Percentiles rank a stretch among this genome's conserved stretches.
phyloP scores from a whole-genome alignment of 2,329 filamentous ascomycete species.

The Calonectria multiphialidica region DNA sequence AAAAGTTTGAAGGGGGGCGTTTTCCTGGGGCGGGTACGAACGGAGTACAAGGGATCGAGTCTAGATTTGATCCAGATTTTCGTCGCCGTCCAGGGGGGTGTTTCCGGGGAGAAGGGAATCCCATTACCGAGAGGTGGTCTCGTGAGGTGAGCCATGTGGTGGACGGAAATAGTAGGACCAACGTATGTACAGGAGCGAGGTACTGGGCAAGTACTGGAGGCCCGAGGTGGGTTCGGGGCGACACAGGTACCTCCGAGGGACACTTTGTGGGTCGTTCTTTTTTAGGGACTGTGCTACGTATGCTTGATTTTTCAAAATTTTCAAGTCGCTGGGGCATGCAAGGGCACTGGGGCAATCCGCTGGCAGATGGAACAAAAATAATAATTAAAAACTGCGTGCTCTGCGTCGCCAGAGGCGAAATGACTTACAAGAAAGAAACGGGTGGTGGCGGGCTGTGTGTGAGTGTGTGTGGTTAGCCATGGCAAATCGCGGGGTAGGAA shows the following conservation, averaged over 20 bases:
- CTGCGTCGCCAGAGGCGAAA: background rate
- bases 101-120: constrained; percentile 15
- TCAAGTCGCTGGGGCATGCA: background rate
- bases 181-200: constrained; percentile 1
- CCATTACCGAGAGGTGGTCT: constrained; percentile 29
- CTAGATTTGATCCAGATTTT: constrained; percentile 25
- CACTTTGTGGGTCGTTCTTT: constrained; percentile 6
- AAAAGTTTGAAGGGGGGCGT: constrained; percentile 12
- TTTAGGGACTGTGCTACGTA: background rate
- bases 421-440: constrained; percentile 24
- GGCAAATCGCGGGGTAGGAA: constrained; percentile 41
- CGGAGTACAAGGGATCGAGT: constrained; percentile 18
- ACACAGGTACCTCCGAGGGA: background rate
- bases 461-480: constrained; percentile 18
- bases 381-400: constrained; percentile 9
- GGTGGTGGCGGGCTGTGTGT: constrained; percentile 19
- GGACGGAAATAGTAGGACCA: constrained; percentile 37
- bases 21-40: background rate
- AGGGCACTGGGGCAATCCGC: constrained; percentile 2
- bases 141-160: constrained; percentile 38
- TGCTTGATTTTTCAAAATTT: constrained; percentile 3
- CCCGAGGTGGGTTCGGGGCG: background rate
- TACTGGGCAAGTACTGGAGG: constrained; percentile 1
- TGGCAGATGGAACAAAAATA: constrained; percentile 11
- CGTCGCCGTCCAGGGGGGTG: constrained; percentile 14